Base-by-base conservation (phyloP, 2,329 filamentous ascomycete genomes). In the Aspergillus japonicus region DNA sequence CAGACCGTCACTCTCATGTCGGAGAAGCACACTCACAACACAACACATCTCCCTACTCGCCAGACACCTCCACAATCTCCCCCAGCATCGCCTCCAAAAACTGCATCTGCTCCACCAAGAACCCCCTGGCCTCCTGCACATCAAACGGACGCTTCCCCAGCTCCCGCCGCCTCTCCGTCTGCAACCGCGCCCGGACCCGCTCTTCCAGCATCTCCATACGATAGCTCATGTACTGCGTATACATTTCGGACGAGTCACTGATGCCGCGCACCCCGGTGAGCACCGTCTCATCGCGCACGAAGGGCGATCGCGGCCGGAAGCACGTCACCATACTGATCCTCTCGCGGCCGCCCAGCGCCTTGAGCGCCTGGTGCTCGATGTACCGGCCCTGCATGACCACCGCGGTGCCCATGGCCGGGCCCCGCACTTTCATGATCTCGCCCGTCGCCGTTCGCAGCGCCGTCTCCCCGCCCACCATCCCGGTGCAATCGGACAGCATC, bases 401-500 rank as follows among this genome's bases (percentile, higher is more conserved):
- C 2, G 83, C 84, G 50, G 65, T 65, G n/a, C 70, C 71, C 63
- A 62, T 59, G 81, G 78, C 5, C 2, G 85, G 86, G 8, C 85
- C 85, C 54, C 85, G 79, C 11, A 21, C 33, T 24, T 42, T 42
- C 50, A 52, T 52, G 29, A 52, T 24, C 14, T 52, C 50, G 21
- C 50, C 31, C n/a, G 16, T 52, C 12, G 50, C 8, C 6, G 29
- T 39, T 44, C 79, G 78, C 16, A 88, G 71, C 2, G 83, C 85
- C 0, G 86, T 89, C 73, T 89, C 86, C 5, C 86, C 86, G 8
- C 87, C 86, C 11, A 85, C 74, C 86, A 89, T 89, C 42, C 78
- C 75, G 0, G 79, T 80, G 65, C 84, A 87, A 67, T 88, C 85
- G 42, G 83, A 85, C 33, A 88, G 79, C 85, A 89, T 89, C 8